Conservation (phyloP, 768 basidiomycete genomes). For the Lentinula lateritia region DNA sequence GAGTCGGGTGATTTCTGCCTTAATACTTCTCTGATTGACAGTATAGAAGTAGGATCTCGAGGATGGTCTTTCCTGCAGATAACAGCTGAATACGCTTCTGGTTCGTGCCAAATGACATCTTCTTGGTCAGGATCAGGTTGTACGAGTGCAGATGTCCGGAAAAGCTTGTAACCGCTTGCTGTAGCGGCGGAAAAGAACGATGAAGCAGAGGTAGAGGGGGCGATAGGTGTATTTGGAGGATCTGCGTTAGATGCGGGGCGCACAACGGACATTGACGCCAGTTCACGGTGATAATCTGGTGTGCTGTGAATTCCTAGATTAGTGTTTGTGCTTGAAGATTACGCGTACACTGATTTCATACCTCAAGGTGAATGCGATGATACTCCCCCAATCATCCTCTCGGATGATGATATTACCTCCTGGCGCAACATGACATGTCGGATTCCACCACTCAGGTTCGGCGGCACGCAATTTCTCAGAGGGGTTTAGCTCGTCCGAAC, state of each 20-base stretch:
- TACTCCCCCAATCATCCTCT: constrained; percentile 74
- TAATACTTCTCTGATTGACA: constrained; percentile 59
- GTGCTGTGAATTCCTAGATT: constrained; percentile 34
- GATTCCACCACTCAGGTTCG: constrained; percentile 67
- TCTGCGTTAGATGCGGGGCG: constrained; percentile 14
- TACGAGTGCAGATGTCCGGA: constrained; percentile 30
- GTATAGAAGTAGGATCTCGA: constrained; percentile 49
- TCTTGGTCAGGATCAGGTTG: constrained; percentile 59
- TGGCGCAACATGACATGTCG: constrained; percentile 58
- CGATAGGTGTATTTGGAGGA: constrained; percentile 13
- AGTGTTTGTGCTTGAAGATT: background rate
- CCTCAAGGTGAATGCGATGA: constrained; percentile 75
- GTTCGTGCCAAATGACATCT: constrained; percentile 52
- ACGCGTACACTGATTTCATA: constrained; percentile 18
- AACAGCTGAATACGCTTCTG: constrained; percentile 54
- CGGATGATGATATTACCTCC: constrained; percentile 59
- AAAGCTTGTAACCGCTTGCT: constrained; percentile 39
- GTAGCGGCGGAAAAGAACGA: constrained; percentile 43
- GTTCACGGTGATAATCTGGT: constrained; percentile 49
- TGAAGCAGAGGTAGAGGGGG: constrained; percentile 25
- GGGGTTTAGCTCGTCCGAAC: background rate
- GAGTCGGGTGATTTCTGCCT: constrained; percentile 41
- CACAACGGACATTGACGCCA: constrained; percentile 31
- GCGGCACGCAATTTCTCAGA: constrained; percentile 17
- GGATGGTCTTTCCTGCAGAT: constrained; percentile 61